These are phyloP conservation scores for Candida tibetensis DNA, from an alignment of 805 yeast species.

Conservation along the genomic window DNA sequence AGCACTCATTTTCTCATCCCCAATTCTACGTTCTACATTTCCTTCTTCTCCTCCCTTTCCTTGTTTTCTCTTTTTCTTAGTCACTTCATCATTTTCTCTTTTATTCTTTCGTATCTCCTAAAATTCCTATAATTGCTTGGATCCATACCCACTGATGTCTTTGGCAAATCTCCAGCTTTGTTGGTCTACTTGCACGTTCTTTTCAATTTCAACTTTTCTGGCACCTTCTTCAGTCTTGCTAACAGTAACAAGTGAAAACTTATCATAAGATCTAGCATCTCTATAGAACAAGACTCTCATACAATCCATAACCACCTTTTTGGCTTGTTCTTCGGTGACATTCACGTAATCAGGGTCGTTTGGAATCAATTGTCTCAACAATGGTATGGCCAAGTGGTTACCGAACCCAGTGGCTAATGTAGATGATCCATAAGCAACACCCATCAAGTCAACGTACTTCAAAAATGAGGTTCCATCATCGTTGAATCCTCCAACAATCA, in stretches of 20 bases:
- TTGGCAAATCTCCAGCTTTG: conserved; percentile 91
- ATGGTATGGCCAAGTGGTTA: conserved; percentile 88
- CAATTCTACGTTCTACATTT: too few species aligned
- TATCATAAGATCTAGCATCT: conserved; percentile 91
- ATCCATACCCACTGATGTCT: conserved; percentile 87
- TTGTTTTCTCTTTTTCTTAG: too few species aligned
- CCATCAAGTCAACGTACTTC: conserved; percentile 85
- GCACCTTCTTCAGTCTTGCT: conserved; percentile 41
- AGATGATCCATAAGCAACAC: conserved; percentile 86
- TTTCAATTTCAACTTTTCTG: conserved; percentile 57
- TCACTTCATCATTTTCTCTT: too few species aligned
- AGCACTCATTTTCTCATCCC: too few species aligned
- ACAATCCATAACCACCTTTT: conserved; percentile 71
- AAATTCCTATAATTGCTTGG: conserved; percentile 43
- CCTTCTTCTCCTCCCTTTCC: too few species aligned
- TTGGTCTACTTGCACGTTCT: conserved; percentile 62
- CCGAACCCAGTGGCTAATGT: conserved; percentile 96
- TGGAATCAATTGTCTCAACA: conserved; percentile 81
- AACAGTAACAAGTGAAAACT: conserved; percentile 75
- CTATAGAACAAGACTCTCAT: conserved; percentile 95
- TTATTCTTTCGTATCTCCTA: too few species aligned
- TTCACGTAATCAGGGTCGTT: conserved; percentile 70
- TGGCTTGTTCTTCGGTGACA: conserved; percentile 71
- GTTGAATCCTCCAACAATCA: conserved; percentile 86
- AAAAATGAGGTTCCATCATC: conserved; percentile 64